phyloP scores from a whole-genome alignment of 345 rosid species.

The Euphorbia pulcherrima region DNA sequence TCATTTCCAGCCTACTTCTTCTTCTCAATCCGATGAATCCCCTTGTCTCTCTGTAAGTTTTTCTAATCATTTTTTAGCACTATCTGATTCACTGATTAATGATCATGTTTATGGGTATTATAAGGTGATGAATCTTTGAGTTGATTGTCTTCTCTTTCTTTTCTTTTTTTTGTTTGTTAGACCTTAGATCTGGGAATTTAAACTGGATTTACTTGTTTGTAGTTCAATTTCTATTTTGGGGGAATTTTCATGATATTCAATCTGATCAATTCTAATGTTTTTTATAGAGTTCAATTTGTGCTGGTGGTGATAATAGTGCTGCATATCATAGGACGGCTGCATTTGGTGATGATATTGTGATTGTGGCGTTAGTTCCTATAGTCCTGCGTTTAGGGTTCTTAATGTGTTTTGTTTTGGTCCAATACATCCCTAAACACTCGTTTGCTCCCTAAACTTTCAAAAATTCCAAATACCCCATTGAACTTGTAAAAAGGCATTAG shows the following conservation, averaged over 20 bases:
- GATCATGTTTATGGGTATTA: neutral
- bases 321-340: conserved; percentile 64
- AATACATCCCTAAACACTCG: too few relatives aligned
- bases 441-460: too few relatives aligned
- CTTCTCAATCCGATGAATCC: conserved; percentile 34
- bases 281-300: conserved; percentile 60
- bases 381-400: too few relatives aligned
- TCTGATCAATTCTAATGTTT: neutral
- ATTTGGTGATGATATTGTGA: conserved; percentile 79
- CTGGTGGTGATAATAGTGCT: conserved; percentile 50
- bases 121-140: neutral
- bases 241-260: neutral
- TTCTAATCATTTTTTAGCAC: neutral
- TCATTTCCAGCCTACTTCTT: conserved; percentile 58
- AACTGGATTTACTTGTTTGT: too few relatives aligned
- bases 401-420: too few relatives aligned
- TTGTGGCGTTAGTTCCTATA: conserved; percentile 80
- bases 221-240: too few relatives aligned
- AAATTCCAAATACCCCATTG: too few relatives aligned
- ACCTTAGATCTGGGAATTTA: too few relatives aligned
- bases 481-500: too few relatives aligned
- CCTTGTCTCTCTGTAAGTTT: conserved; percentile 47
- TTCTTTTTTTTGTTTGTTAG: neutral
- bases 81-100: neutral
- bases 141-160: neutral